phyloP scores from a whole-genome alignment of 495 filamentous ascomycete genomes.

The Talaromyces wortmannii region DNA sequence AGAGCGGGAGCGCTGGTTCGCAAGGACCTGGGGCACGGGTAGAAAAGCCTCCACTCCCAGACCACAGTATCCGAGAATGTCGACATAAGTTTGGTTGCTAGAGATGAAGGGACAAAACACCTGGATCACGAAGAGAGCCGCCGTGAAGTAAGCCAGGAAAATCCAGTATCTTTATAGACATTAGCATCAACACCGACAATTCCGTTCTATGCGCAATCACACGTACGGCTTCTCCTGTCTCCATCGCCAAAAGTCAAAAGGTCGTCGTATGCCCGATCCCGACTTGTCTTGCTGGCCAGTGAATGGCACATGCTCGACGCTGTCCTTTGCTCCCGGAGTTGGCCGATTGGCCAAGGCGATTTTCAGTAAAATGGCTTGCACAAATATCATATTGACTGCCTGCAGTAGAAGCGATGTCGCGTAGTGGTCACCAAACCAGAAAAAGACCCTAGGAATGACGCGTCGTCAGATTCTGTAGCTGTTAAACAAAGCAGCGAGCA shows the following conservation, averaged over 20 bases:
- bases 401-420: slow-evolving; percentile 75
- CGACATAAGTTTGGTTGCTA: slow-evolving; percentile 59
- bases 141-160: slow-evolving; percentile 68
- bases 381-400: slow-evolving; percentile 75
- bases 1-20: slow-evolving; percentile 69
- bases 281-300: slow-evolving; percentile 15
- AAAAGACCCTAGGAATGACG: slow-evolving; percentile 62
- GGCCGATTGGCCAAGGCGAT: slow-evolving; percentile 86
- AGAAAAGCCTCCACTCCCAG: slow-evolving; percentile 84
- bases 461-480: neutral
- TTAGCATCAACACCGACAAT: neutral
- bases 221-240: slow-evolving; percentile 67
- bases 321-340: slow-evolving; percentile 47
- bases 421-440: slow-evolving; percentile 86
- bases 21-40: slow-evolving; percentile 80
- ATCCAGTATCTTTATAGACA: slow-evolving; percentile 69
- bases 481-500: neutral
- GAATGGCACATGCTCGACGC: slow-evolving; percentile 39
- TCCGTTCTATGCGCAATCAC: neutral
- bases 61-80: slow-evolving; percentile 71
- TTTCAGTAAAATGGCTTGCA: slow-evolving; percentile 80
- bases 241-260: slow-evolving; percentile 97
- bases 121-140: slow-evolving; percentile 60
- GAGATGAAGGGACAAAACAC: slow-evolving; percentile 59
- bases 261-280: slow-evolving; percentile 39